phyloP scores from a whole-genome alignment of 768 basidiomycete genomes.

The Suillus ampliporus region DNA sequence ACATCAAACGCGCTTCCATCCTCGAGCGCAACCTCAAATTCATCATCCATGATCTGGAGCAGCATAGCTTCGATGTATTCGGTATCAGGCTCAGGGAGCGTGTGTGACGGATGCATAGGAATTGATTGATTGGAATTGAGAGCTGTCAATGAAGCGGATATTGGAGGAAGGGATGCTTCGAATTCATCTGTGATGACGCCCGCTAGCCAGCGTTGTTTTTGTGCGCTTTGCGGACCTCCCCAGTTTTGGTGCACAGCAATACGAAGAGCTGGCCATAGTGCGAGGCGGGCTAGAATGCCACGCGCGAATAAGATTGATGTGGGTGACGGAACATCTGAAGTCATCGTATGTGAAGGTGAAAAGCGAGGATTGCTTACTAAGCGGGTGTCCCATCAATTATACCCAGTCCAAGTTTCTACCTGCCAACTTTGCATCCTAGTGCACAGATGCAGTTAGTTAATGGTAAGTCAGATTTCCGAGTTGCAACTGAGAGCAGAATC shows the following conservation, averaged over 20 bases:
- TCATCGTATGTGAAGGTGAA: neutral
- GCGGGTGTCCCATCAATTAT: no score
- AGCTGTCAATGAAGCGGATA: slow-evolving; percentile 13
- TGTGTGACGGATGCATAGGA: neutral
- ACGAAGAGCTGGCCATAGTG: slow-evolving; percentile 84
- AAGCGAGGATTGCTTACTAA: neutral
- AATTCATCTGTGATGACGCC: slow-evolving; percentile 82
- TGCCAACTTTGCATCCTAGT: no score
- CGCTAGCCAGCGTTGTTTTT: slow-evolving; percentile 88
- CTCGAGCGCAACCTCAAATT: slow-evolving; percentile 84
- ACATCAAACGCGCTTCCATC: slow-evolving; percentile 83
- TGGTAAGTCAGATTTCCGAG: no score
- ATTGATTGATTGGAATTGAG: neutral
- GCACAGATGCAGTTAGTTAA: no score
- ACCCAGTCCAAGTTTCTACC: no score
- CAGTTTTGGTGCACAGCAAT: slow-evolving; percentile 85
- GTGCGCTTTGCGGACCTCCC: slow-evolving; percentile 76
- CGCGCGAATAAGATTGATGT: slow-evolving; percentile 80
- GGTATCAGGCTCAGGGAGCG: slow-evolving; percentile 54
- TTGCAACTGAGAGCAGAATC: no score
- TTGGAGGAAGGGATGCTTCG: slow-evolving; percentile 53
- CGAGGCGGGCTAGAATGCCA: slow-evolving; percentile 81
- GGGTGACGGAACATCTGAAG: slow-evolving; percentile 40
- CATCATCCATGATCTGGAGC: slow-evolving; percentile 84
- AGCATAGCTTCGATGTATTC: slow-evolving; percentile 84